Conservation (phyloP, 306 rosid genomes). For the Dryas alaskensis region DNA sequence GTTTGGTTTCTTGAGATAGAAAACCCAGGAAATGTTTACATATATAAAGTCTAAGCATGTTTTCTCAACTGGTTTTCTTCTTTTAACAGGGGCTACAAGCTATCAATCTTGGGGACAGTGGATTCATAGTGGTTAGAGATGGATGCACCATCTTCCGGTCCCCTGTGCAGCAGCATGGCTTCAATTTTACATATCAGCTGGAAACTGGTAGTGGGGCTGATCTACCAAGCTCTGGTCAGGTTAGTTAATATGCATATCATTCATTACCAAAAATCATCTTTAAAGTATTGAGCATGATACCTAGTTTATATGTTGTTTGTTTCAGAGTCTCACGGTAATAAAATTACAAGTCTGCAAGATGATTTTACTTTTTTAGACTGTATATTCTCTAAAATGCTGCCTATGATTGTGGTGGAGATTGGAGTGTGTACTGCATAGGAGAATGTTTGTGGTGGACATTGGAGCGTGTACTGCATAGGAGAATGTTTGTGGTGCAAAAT, state of each 20-base stretch:
- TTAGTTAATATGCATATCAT: constrained; percentile 22
- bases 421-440: not conserved
- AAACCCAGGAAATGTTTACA: constrained; percentile 4
- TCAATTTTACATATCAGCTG: constrained; percentile 85
- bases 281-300: not conserved
- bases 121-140: constrained; percentile 83
- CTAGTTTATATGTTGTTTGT: no score
- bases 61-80: constrained; percentile 18
- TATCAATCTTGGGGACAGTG: constrained; percentile 92
- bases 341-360: not conserved
- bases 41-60: constrained; percentile 3
- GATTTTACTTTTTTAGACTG: not conserved
- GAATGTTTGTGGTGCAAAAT: no score
- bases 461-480: not conserved
- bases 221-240: constrained; percentile 92
- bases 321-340: not conserved
- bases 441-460: not conserved
- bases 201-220: constrained; percentile 78
- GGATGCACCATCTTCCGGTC: constrained; percentile 76
- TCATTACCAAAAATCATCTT: not conserved
- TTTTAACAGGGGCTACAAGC: constrained; percentile 71
- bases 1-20: constrained; percentile 15
- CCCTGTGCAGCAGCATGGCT: constrained; percentile 80
- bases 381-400: not conserved
- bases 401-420: not conserved